These are phyloP conservation scores for Ophiognomonia clavigignenti-juglandacearum DNA, from an alignment of 2,329 filamentous ascomycete species.

Conservation along the genomic window DNA sequence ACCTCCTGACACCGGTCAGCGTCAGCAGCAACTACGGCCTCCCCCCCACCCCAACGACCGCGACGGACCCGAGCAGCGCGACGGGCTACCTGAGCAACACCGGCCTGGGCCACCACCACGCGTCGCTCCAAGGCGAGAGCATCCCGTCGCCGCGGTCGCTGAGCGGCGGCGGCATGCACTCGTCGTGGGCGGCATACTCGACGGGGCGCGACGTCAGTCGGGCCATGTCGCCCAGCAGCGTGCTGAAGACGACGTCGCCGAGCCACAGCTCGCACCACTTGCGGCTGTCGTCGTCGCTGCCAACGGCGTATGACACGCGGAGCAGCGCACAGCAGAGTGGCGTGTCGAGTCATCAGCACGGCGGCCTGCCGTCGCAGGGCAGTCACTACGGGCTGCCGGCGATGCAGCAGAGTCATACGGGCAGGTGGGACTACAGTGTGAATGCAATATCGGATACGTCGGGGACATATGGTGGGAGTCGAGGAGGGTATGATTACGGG, in stretches of 20 bases:
- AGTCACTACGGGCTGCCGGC: slow-evolving; percentile 12
- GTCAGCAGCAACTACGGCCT: slow-evolving; percentile 37
- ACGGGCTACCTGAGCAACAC: slow-evolving; percentile 32
- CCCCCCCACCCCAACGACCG: slow-evolving; percentile 40
- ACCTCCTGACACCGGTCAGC: slow-evolving; percentile 36
- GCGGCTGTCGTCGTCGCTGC: slow-evolving; percentile 11
- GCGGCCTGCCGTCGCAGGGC: slow-evolving; percentile 6
- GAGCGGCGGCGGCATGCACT: slow-evolving; percentile 13
- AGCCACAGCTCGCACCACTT: slow-evolving; percentile 10
- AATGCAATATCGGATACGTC: slow-evolving; percentile 16
- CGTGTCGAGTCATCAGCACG: slow-evolving; percentile 9
- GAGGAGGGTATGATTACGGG: slow-evolving; percentile 14
- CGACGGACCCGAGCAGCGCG: slow-evolving; percentile 30
- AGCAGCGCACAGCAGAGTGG: slow-evolving; percentile 2
- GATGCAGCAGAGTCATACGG: slow-evolving; percentile 8
- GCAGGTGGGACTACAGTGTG: slow-evolving; percentile 18
- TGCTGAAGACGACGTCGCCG: slow-evolving; percentile 15
- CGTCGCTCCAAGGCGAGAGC: slow-evolving; percentile 33
- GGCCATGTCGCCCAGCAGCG: slow-evolving; percentile 11
- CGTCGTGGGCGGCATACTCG: slow-evolving; percentile 12
- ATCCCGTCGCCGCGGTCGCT: slow-evolving; percentile 15
- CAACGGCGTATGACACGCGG: slow-evolving; percentile 14
- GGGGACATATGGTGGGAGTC: slow-evolving; percentile 10
- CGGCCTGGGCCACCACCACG: slow-evolving; percentile 41
- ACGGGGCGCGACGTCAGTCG: slow-evolving; percentile 12